Percentiles rank a stretch among this genome's conserved stretches.
phyloP scores from a whole-genome alignment of 2,329 filamentous ascomycete genomes.

The Aureobasidium sp. region DNA sequence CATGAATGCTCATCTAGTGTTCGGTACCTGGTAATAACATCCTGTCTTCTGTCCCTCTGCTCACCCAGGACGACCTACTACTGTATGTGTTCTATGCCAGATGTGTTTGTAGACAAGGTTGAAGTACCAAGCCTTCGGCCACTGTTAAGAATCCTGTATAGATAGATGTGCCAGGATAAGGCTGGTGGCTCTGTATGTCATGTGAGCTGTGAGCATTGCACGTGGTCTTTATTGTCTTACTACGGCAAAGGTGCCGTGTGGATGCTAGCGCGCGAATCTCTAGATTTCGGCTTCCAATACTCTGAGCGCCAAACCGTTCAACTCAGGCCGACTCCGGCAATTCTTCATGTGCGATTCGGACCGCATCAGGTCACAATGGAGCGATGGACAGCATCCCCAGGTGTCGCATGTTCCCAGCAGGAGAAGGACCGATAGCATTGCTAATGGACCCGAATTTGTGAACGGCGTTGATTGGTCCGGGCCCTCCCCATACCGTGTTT shows the following conservation, averaged over 20 bases:
- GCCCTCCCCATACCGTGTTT: slow-evolving; percentile 1
- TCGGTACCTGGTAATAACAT: not conserved
- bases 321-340: not conserved
- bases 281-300: not conserved
- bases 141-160: not conserved
- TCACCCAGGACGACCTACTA: not conserved
- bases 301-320: not conserved
- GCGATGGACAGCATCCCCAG: not conserved
- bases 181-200: not conserved
- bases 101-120: no score
- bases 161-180: not conserved
- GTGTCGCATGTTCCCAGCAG: not conserved
- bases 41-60: not conserved
- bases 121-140: no score
- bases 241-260: slow-evolving; percentile 5
- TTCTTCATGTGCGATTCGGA: not conserved
- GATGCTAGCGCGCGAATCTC: slow-evolving; percentile 1
- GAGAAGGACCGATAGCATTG: slow-evolving; percentile 14
- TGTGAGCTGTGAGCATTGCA: slow-evolving; percentile 14
- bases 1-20: not conserved
- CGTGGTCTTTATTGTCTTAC: not conserved
- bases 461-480: slow-evolving; percentile 1
- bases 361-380: slow-evolving; percentile 1
- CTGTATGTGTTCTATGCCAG: no score
- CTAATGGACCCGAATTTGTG: not conserved